Evolutionary conservation across 179 eudicot genomes (phyloP).

Genomic region (Heliamphora pulchella): DNA sequence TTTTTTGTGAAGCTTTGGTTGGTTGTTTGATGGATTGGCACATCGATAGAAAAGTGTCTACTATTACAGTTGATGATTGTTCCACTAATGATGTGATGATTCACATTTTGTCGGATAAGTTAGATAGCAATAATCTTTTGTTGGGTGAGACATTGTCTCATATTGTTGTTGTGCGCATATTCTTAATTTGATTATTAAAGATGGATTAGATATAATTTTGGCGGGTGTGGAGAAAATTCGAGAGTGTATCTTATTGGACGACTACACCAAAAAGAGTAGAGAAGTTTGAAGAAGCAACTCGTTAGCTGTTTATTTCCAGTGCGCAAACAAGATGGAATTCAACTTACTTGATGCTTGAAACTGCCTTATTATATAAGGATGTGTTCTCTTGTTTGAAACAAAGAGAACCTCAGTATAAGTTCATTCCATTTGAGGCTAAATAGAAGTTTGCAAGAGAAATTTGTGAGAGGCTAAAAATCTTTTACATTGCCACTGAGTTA

Average conservation of each 20-base stretch:
- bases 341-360: no score
- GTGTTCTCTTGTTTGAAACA: neutral
- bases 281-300: no score
- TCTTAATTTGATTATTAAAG: neutral
- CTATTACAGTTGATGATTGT: neutral
- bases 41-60: neutral
- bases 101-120: neutral
- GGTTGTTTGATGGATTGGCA: no score
- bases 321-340: neutral
- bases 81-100: neutral
- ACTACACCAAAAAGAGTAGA: no score
- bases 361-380: neutral
- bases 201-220: neutral
- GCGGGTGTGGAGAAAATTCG: no score
- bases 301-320: neutral
- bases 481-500: neutral
- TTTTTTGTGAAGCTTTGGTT: neutral
- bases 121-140: neutral
- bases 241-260: no score
- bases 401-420: neutral
- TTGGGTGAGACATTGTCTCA: no score
- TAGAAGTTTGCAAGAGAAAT: neutral
- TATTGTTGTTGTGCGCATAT: neutral
- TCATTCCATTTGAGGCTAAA: neutral
- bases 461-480: neutral